Evolutionary conservation across 2,329 filamentous ascomycete species (phyloP).

Genomic region (Verticillium albo-atrum): DNA sequence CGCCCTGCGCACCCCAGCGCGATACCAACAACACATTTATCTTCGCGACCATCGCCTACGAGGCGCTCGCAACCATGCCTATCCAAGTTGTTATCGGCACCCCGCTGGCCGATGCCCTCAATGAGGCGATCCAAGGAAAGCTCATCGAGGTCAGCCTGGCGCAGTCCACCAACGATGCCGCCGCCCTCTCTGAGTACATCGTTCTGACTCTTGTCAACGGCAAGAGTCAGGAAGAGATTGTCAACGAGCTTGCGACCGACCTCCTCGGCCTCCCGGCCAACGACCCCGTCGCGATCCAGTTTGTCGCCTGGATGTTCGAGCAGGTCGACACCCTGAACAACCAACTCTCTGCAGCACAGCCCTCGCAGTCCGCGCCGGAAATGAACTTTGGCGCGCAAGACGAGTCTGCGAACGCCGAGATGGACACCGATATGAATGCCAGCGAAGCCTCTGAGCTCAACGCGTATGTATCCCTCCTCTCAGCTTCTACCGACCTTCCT

Average conservation of each 20-base stretch:
- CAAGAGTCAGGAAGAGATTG: constrained; percentile 87
- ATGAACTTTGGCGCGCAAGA: constrained; percentile 28
- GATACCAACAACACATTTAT: neutral
- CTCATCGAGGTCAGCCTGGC: constrained; percentile 92
- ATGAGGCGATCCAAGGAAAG: constrained; percentile 75
- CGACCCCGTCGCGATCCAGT: constrained; percentile 76
- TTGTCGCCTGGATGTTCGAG: constrained; percentile 90
- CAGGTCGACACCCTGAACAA: constrained; percentile 67
- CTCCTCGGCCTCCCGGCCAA: constrained; percentile 78
- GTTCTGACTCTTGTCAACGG: constrained; percentile 96
- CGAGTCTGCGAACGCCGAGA: constrained; percentile 31
- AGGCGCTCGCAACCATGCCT: constrained; percentile 55
- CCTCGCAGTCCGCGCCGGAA: constrained; percentile 11
- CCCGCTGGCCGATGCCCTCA: constrained; percentile 80
- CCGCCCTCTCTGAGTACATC: constrained; percentile 90
- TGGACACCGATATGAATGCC: constrained; percentile 72
- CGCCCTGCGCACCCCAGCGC: neutral
- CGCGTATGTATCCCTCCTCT: constrained; percentile 44
- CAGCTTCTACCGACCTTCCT: neutral
- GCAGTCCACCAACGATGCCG: constrained; percentile 68
- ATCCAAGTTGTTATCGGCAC: constrained; percentile 73
- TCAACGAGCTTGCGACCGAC: constrained; percentile 81
- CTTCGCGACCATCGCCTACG: neutral
- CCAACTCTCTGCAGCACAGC: constrained; percentile 51
- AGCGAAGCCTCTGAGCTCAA: constrained; percentile 45